phyloP scores from a whole-genome alignment of 2,329 filamentous ascomycete genomes.

The Fonsecaea erecta region DNA sequence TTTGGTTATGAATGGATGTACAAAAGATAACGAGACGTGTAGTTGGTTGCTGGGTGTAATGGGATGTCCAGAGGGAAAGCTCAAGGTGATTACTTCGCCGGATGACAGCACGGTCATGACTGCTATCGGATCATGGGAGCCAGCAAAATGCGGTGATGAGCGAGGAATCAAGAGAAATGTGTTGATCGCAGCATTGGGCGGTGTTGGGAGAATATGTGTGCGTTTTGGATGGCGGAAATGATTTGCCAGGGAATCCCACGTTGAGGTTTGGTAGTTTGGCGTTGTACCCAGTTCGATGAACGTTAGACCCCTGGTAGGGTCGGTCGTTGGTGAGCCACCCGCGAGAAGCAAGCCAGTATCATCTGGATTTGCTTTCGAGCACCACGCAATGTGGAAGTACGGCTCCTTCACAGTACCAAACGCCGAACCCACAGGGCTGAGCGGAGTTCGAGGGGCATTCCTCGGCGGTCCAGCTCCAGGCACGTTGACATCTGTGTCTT shows the following conservation, averaged over 20 bases:
- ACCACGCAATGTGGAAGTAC: conserved; percentile 83
- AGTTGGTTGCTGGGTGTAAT: conserved; percentile 93
- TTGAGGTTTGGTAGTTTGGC: conserved; percentile 87
- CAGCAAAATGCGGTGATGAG: conserved; percentile 79
- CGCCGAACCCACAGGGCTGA: conserved; percentile 5
- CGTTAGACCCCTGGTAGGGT: conserved; percentile 75
- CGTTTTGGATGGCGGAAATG: conserved; percentile 79
- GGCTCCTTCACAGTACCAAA: conserved; percentile 69
- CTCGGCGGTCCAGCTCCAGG: conserved; percentile 56
- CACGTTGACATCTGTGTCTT: conserved; percentile 73
- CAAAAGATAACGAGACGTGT: conserved; percentile 82
- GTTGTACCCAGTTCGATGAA: conserved; percentile 89
- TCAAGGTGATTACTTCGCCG: conserved; percentile 86
- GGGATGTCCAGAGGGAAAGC: conserved; percentile 87
- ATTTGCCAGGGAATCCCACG: conserved; percentile 79
- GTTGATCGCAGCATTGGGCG: conserved; percentile 74
- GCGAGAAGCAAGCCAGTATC: conserved; percentile 88
- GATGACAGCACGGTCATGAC: conserved; percentile 78
- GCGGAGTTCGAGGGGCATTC: conserved; percentile 32
- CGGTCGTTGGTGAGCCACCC: conserved; percentile 73
- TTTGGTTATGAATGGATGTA: conserved; percentile 84
- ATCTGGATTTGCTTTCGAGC: conserved; percentile 89
- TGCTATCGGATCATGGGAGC: conserved; percentile 88
- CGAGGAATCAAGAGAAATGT: conserved; percentile 86
- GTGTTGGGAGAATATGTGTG: conserved; percentile 72